Conservation (phyloP, 768 basidiomycete species). For the Epithele typhae region DNA sequence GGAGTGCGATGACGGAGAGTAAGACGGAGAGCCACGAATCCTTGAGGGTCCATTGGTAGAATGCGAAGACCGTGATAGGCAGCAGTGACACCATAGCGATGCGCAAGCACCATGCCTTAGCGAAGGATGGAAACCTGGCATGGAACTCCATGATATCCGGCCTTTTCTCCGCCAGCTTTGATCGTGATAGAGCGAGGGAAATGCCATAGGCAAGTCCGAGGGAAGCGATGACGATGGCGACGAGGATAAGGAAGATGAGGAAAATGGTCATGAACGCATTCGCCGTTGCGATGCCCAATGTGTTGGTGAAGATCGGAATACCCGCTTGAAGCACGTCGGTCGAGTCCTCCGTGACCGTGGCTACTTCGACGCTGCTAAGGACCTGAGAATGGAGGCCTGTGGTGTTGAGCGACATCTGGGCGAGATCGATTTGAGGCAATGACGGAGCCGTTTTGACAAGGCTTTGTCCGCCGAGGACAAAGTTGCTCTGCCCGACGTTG, state of each 20-base stretch:
- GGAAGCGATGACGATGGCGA: slow-evolving; percentile 51
- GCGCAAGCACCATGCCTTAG: slow-evolving; percentile 59
- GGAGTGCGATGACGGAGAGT: slow-evolving; percentile 67
- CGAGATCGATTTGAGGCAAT: slow-evolving; percentile 17
- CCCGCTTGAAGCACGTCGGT: slow-evolving; percentile 73
- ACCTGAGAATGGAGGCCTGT: background rate
- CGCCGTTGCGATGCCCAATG: slow-evolving; percentile 71
- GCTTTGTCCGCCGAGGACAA: background rate
- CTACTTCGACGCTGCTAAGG: slow-evolving; percentile 38
- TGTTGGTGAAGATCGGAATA: slow-evolving; percentile 77
- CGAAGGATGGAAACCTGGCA: slow-evolving; percentile 41
- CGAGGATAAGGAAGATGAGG: slow-evolving; percentile 61
- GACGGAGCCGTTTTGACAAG: slow-evolving; percentile 12
- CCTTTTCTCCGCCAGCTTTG: slow-evolving; percentile 18
- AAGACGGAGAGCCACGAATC: slow-evolving; percentile 87
- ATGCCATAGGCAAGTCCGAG: slow-evolving; percentile 50
- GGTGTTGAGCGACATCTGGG: background rate
- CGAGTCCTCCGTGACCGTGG: slow-evolving; percentile 59
- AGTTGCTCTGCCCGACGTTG: slow-evolving; percentile 32
- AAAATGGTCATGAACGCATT: slow-evolving; percentile 94
- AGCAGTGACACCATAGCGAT: slow-evolving; percentile 60
- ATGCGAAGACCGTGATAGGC: slow-evolving; percentile 72
- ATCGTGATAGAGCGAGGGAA: slow-evolving; percentile 29
- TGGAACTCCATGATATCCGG: slow-evolving; percentile 18
- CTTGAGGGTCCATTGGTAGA: slow-evolving; percentile 88